These are phyloP conservation scores for Guadua angustifolia DNA, from an alignment of 176 grass and related monocot genomes.

Conservation along the genomic window DNA sequence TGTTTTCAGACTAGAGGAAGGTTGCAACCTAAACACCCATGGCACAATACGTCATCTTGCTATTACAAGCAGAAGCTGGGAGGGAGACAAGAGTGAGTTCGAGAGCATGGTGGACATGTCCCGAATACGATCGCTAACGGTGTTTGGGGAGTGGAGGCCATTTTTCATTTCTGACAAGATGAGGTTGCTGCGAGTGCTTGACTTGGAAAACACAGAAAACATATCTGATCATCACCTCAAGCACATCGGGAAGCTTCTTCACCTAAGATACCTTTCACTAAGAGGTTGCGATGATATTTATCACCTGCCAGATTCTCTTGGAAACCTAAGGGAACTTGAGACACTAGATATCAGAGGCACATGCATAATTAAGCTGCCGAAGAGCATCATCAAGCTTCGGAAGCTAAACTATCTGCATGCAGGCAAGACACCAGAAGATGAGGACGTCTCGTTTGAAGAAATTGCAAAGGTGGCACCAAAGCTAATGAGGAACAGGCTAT, in stretches of 20 bases:
- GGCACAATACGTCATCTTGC: background rate
- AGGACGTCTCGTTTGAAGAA: background rate
- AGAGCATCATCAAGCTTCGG: background rate
- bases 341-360: constrained; percentile 6
- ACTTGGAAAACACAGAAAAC: background rate
- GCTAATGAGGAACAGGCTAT: background rate
- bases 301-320: constrained; percentile 8
- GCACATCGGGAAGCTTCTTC: constrained; percentile 15
- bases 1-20: background rate
- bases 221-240: background rate
- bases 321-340: background rate
- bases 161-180: constrained; percentile 16
- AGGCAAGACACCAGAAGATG: background rate
- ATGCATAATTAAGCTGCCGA: background rate
- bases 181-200: constrained; percentile 45
- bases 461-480: no score
- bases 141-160: background rate
- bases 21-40: no score
- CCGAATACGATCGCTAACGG: constrained; percentile 26
- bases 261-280: constrained; percentile 42
- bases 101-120: background rate
- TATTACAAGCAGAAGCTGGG: background rate
- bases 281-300: background rate
- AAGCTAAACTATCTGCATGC: background rate
- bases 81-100: background rate